phyloP scores from a whole-genome alignment of 2,329 filamentous ascomycete genomes.

The Arthroderma sp. region DNA sequence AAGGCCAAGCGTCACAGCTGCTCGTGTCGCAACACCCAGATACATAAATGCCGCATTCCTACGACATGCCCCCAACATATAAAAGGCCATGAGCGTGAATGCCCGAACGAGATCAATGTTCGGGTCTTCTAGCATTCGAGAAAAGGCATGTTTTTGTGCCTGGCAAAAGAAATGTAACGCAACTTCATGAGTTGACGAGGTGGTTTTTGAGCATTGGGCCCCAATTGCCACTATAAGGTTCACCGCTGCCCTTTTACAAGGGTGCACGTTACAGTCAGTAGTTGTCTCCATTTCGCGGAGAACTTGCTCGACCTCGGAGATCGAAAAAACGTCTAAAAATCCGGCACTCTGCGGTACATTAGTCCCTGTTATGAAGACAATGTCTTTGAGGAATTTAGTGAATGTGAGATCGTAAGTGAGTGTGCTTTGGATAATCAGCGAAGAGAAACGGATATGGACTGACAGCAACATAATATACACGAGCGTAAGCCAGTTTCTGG shows the following conservation, averaged over 20 bases:
- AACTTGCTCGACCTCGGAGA: slow-evolving; percentile 15
- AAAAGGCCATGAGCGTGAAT: slow-evolving; percentile 46
- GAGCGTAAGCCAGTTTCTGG: slow-evolving; percentile 23
- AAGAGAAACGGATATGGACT: slow-evolving; percentile 1
- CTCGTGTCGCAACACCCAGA: slow-evolving; percentile 44
- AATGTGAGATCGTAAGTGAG: neutral
- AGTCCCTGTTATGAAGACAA: slow-evolving; percentile 1
- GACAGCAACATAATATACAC: slow-evolving; percentile 19
- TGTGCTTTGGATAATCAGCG: neutral
- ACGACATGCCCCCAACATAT: slow-evolving; percentile 46
- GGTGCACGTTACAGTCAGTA: neutral
- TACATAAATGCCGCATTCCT: slow-evolving; percentile 52
- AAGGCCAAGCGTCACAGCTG: slow-evolving; percentile 44
- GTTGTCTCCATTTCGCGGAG: slow-evolving; percentile 1
- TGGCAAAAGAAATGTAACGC: slow-evolving; percentile 33
- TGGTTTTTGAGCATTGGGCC: slow-evolving; percentile 32
- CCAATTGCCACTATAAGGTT: slow-evolving; percentile 41
- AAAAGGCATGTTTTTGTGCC: slow-evolving; percentile 37
- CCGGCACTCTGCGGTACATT: slow-evolving; percentile 24
- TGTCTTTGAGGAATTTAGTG: no score
- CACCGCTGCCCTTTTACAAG: slow-evolving; percentile 4
- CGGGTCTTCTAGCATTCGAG: slow-evolving; percentile 41
- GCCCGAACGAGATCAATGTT: slow-evolving; percentile 39
- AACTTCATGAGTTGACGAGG: slow-evolving; percentile 18
- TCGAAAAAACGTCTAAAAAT: slow-evolving; percentile 26